phyloP scores from a whole-genome alignment of 2,329 filamentous ascomycete species.

The Fusarium oxysporum region DNA sequence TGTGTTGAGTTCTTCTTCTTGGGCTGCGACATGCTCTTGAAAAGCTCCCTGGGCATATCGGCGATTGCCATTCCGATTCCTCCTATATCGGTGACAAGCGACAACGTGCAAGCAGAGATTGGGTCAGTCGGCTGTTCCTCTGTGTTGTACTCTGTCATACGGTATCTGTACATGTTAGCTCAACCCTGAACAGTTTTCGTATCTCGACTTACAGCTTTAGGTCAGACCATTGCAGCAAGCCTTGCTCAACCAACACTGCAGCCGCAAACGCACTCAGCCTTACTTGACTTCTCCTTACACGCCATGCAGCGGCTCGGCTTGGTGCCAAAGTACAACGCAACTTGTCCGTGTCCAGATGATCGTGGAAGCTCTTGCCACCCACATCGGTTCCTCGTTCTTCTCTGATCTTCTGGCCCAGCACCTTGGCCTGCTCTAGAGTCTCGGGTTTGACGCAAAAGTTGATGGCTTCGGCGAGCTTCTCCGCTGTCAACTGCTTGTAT shows the following conservation, averaged over 20 bases:
- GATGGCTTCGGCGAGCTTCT: slow-evolving; percentile 75
- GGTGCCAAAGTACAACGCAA: slow-evolving; percentile 78
- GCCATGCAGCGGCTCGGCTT: slow-evolving; percentile 78
- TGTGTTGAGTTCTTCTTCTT: slow-evolving; percentile 26
- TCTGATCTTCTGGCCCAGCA: slow-evolving; percentile 73
- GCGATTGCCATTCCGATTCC: slow-evolving; percentile 85
- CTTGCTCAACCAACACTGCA: slow-evolving; percentile 72
- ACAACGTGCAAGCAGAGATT: slow-evolving; percentile 79
- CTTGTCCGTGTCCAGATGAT: slow-evolving; percentile 73
- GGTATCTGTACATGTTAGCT: slow-evolving; percentile 56
- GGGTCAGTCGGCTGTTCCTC: slow-evolving; percentile 84
- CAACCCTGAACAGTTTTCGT: neutral
- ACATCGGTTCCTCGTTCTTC: slow-evolving; percentile 73
- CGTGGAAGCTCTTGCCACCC: slow-evolving; percentile 76
- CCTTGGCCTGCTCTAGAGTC: slow-evolving; percentile 65
- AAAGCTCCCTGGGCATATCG: slow-evolving; percentile 73
- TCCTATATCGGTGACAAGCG: slow-evolving; percentile 84
- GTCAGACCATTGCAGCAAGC: slow-evolving; percentile 74
- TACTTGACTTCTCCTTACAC: slow-evolving; percentile 74
- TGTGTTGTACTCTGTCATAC: slow-evolving; percentile 75
- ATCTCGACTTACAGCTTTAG: slow-evolving; percentile 72
- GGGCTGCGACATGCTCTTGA: slow-evolving; percentile 53
- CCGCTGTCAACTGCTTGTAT: slow-evolving; percentile 73
- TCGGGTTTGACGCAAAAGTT: slow-evolving; percentile 68
- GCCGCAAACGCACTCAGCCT: slow-evolving; percentile 79